Percentiles rank a stretch among this genome's conserved stretches.
These are phyloP conservation scores for Russula earlei DNA, from an alignment of 768 basidiomycete genomes.

Conservation along the genomic window DNA sequence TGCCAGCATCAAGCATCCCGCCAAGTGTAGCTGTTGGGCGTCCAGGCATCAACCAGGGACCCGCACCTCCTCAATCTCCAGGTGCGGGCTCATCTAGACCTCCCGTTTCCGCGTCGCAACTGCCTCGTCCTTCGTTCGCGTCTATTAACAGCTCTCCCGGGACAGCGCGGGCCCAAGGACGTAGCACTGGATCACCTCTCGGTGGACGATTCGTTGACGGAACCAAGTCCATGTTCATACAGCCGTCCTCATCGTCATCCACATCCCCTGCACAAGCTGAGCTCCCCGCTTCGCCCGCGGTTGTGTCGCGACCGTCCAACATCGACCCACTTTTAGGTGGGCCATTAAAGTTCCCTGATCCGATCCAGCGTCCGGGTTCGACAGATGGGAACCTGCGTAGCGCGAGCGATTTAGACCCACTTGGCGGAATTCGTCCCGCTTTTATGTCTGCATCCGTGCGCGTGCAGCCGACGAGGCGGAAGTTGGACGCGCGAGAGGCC, in stretches of 20 bases:
- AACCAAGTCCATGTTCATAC: constrained; percentile 74
- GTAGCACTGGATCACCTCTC: constrained; percentile 40
- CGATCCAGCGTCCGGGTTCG: constrained; percentile 15
- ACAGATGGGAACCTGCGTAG: constrained; percentile 10
- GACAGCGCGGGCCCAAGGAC: constrained; percentile 24
- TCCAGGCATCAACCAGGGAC: constrained; percentile 24
- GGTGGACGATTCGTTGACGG: constrained; percentile 64
- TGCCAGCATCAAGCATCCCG: constrained; percentile 16
- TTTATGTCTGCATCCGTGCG: constrained; percentile 69
- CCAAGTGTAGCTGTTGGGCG: constrained; percentile 10
- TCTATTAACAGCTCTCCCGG: constrained; percentile 25
- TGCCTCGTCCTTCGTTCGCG: constrained; percentile 25
- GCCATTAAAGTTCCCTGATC: constrained; percentile 11
- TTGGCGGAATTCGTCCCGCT: constrained; percentile 50
- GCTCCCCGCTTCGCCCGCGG: neutral
- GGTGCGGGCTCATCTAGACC: constrained; percentile 44
- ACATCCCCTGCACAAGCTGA: neutral
- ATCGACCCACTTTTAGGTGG: constrained; percentile 18
- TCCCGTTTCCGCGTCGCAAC: neutral
- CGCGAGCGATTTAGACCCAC: constrained; percentile 43
- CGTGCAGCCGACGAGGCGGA: constrained; percentile 57
- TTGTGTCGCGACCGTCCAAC: neutral
- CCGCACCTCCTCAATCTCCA: constrained; percentile 38
- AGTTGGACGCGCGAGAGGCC: constrained; percentile 77
- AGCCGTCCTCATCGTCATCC: constrained; percentile 32